These are phyloP conservation scores for Murraya paniculata DNA, from an alignment of 345 rosid species.

Conservation along the genomic window DNA sequence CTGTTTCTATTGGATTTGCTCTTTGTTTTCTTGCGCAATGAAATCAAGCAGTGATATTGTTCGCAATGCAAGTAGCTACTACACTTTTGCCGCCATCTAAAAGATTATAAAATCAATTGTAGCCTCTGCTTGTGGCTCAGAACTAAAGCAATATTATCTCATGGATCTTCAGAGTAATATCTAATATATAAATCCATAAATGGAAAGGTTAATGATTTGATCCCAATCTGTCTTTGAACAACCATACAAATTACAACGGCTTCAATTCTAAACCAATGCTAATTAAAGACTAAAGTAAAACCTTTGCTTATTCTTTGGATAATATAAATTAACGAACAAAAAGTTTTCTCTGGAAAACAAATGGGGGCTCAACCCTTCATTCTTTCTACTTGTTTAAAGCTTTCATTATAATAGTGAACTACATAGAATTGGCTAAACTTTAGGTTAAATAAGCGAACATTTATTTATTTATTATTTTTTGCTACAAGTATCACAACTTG, in stretches of 20 bases:
- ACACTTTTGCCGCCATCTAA: not conserved
- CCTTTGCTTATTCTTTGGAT: not conserved
- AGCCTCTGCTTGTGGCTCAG: not conserved
- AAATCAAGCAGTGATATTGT: not conserved
- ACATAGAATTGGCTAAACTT: too few relatives aligned
- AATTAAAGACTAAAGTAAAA: not conserved
- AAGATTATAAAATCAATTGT: not conserved
- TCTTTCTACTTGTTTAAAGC: not conserved
- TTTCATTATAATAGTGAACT: not conserved
- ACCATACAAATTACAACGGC: not conserved
- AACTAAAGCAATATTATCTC: not conserved
- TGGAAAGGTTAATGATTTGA: not conserved
- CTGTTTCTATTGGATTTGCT: not conserved
- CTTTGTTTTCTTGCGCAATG: not conserved
- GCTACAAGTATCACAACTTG: not conserved
- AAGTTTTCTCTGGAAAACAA: not conserved
- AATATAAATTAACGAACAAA: not conserved
- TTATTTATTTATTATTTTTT: too few relatives aligned
- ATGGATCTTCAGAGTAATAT: not conserved
- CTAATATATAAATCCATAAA: not conserved
- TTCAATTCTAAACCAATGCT: too few relatives aligned
- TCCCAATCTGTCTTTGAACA: not conserved
- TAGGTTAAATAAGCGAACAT: too few relatives aligned
- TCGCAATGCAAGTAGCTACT: not conserved
- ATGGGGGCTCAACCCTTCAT: not conserved